These are phyloP conservation scores for Cynanchum wilfordii DNA, from an alignment of 257 asterid species.

Conservation along the genomic window DNA sequence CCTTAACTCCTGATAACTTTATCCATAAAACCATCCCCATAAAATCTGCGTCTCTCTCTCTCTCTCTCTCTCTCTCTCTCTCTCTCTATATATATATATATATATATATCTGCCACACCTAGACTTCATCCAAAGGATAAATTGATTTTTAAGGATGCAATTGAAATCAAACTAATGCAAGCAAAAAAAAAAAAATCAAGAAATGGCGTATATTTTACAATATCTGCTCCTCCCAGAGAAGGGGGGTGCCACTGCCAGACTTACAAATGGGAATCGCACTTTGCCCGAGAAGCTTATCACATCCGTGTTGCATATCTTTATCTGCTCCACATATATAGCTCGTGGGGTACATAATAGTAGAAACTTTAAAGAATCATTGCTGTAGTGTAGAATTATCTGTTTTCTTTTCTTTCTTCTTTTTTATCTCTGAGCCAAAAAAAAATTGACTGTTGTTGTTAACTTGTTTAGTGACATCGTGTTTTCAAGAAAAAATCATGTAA, in stretches of 20 bases:
- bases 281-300: slow-evolving; percentile 61
- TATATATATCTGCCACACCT: background rate
- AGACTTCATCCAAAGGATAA: background rate
- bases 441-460: slow-evolving; percentile 20
- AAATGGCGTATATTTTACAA: slow-evolving; percentile 20
- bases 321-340: slow-evolving; percentile 38
- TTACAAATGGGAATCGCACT: slow-evolving; percentile 61
- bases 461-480: slow-evolving; percentile 13
- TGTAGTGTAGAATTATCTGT: slow-evolving; percentile 10
- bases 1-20: background rate
- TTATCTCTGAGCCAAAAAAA: slow-evolving; percentile 4
- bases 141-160: background rate
- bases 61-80: no score
- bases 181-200: no score
- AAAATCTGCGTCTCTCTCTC: no score
- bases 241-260: slow-evolving; percentile 22
- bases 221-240: slow-evolving; percentile 22
- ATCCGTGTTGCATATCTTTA: slow-evolving; percentile 54
- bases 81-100: no score
- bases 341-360: slow-evolving; percentile 36
- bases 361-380: slow-evolving; percentile 27
- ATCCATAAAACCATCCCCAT: background rate
- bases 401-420: background rate
- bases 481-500: slow-evolving; percentile 8
- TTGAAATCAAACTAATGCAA: background rate